phyloP scores from a whole-genome alignment of 257 asterid genomes.

The Rehmannia glutinosa region DNA sequence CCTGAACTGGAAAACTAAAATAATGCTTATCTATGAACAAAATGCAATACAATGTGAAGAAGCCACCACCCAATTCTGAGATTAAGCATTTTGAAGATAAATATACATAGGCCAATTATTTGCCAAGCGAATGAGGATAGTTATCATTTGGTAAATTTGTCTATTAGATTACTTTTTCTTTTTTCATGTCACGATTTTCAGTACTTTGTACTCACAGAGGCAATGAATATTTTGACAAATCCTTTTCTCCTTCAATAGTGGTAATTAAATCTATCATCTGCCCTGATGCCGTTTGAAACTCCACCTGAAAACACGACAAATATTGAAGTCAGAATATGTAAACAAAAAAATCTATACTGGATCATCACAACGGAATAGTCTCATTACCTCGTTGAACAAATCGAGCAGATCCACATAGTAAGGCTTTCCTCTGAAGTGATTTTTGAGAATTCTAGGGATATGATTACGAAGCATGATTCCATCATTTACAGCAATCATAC shows the following conservation, averaged over 20 bases:
- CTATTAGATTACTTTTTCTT: background rate
- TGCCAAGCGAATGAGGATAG: background rate
- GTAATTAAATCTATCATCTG: constrained; percentile 96
- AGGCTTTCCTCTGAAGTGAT: constrained; percentile 76
- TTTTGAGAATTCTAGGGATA: constrained; percentile 91
- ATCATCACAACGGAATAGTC: constrained; percentile 20
- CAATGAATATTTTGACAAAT: constrained; percentile 77
- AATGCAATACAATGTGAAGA: background rate
- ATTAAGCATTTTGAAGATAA: too few species aligned
- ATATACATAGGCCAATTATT: too few species aligned
- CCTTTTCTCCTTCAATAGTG: constrained; percentile 88
- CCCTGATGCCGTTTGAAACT: constrained; percentile 78
- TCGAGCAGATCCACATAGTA: constrained; percentile 88
- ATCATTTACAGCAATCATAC: constrained; percentile 85
- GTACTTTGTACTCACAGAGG: constrained; percentile 63
- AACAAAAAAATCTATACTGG: constrained; percentile 12
- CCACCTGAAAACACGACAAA: constrained; percentile 21
- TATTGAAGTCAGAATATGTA: constrained; percentile 1
- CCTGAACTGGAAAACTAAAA: background rate
- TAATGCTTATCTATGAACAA: background rate
- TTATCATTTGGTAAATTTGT: background rate
- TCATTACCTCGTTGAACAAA: constrained; percentile 84
- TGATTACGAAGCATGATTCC: constrained; percentile 89
- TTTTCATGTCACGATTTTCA: background rate
- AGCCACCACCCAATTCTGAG: too few species aligned